Evolutionary conservation across 2,329 filamentous ascomycete genomes (phyloP).

Genomic region (Cucurbitaria berberidis): DNA sequence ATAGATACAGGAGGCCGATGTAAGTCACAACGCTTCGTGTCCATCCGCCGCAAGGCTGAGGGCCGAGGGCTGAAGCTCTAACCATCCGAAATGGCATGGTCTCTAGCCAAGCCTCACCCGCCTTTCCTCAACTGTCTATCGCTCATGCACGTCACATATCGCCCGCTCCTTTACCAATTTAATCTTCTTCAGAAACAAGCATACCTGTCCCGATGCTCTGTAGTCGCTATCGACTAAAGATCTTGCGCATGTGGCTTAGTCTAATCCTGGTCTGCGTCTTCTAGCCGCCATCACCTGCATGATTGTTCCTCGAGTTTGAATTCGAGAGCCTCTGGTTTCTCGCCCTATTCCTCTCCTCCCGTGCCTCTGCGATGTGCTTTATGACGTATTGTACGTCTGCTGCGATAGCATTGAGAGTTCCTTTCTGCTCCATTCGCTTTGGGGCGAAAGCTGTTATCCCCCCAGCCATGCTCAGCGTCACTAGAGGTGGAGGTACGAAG

Average conservation of each 20-base stretch:
- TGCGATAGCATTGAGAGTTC: background rate
- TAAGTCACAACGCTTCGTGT: constrained; percentile 16
- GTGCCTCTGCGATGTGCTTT: constrained; percentile 16
- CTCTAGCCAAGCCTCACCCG: constrained; percentile 10
- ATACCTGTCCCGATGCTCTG: background rate
- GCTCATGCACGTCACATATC: background rate
- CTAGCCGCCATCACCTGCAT: background rate
- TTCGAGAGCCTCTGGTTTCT: background rate
- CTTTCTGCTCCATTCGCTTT: background rate
- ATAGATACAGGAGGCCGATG: constrained; percentile 26
- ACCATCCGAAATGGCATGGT: constrained; percentile 21
- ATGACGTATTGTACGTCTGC: constrained; percentile 16
- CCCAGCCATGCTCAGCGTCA: constrained; percentile 72
- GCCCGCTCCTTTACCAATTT: background rate
- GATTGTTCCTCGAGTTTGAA: background rate
- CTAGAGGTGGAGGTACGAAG: too few species aligned
- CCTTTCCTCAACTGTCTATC: constrained; percentile 8
- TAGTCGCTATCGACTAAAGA: background rate
- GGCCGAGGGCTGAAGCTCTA: constrained; percentile 38
- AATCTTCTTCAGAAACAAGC: too few species aligned
- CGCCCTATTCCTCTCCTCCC: background rate
- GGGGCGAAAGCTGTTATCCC: constrained; percentile 49
- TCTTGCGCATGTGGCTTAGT: background rate
- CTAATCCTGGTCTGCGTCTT: background rate
- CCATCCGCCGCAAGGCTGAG: constrained; percentile 34